Evolutionary conservation across 1,284 basidiomycete species (phyloP).

Genomic region (Lignosus rhinocerotis): DNA sequence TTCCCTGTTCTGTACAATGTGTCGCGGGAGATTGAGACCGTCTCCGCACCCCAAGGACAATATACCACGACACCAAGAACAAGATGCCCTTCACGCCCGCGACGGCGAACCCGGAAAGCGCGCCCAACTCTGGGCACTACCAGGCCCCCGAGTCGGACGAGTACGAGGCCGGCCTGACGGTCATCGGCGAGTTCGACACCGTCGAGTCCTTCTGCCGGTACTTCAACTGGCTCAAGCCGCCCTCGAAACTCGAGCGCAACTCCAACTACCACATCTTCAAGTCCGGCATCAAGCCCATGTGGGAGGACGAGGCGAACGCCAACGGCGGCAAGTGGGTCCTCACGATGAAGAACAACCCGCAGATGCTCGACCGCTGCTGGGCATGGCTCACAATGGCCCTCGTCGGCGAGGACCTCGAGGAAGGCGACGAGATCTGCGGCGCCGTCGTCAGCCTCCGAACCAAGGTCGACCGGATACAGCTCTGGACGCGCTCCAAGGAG

Average conservation of each 20-base stretch:
- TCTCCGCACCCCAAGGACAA: conserved; percentile 55
- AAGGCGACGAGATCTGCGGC: conserved; percentile 85
- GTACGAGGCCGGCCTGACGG: conserved; percentile 77
- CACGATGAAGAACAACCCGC: conserved; percentile 84
- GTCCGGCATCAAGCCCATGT: conserved; percentile 89
- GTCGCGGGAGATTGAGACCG: neutral
- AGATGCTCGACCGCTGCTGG: conserved; percentile 86
- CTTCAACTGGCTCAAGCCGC: conserved; percentile 92
- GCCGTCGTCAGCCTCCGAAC: conserved; percentile 87
- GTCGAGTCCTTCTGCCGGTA: conserved; percentile 93
- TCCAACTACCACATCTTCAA: conserved; percentile 97
- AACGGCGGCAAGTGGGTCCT: conserved; percentile 94
- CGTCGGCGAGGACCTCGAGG: conserved; percentile 89
- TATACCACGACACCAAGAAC: conserved; percentile 86
- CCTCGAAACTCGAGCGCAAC: conserved; percentile 83
- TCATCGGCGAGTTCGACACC: conserved; percentile 81
- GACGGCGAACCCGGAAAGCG: conserved; percentile 34
- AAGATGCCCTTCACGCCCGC: conserved; percentile 59
- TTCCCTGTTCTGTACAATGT: neutral
- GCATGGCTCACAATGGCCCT: conserved; percentile 88
- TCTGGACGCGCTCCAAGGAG: conserved; percentile 84
- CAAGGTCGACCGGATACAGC: conserved; percentile 87
- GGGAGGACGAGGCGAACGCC: conserved; percentile 93
- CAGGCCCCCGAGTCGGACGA: conserved; percentile 56
- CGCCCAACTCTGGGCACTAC: conserved; percentile 37